These are phyloP conservation scores for Metschnikowia anglica DNA, from an alignment of 805 yeast genomes.

Conservation along the genomic window DNA sequence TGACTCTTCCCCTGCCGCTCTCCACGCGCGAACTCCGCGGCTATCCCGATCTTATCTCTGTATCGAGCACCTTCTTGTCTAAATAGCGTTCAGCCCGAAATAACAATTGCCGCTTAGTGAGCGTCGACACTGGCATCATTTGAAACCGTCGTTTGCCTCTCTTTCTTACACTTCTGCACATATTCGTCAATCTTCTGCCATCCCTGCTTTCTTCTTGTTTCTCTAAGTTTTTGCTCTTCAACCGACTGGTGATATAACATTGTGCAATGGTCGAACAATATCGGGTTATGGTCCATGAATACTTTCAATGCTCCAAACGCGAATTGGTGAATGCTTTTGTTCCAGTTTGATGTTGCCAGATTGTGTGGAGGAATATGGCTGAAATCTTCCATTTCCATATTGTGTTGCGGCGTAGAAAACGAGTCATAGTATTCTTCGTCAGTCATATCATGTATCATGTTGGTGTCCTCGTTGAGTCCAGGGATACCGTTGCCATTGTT, in stretches of 20 bases:
- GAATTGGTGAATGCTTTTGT: slow-evolving; percentile 85
- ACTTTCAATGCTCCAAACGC: slow-evolving; percentile 89
- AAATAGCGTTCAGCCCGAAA: neutral
- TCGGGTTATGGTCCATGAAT: slow-evolving; percentile 90
- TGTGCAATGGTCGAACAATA: slow-evolving; percentile 90
- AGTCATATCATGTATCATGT: slow-evolving; percentile 35
- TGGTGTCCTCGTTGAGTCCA: slow-evolving; percentile 15
- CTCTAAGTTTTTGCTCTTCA: slow-evolving; percentile 67
- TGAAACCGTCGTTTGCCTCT: slow-evolving; percentile 5
- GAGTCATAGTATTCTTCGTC: slow-evolving; percentile 47
- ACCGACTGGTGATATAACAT: slow-evolving; percentile 76
- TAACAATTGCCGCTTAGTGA: slow-evolving; percentile 1
- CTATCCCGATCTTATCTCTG: slow-evolving; percentile 6
- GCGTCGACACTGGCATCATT: slow-evolving; percentile 16
- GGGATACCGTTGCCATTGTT: slow-evolving; percentile 20
- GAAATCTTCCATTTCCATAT: slow-evolving; percentile 33
- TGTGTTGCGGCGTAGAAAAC: slow-evolving; percentile 36
- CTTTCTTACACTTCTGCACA: slow-evolving; percentile 35
- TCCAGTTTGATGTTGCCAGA: slow-evolving; percentile 73
- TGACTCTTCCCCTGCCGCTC: slow-evolving; percentile 3
- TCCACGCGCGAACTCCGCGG: slow-evolving; percentile 8
- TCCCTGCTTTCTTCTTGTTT: slow-evolving; percentile 59
- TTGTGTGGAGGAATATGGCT: slow-evolving; percentile 41
- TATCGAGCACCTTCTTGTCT: neutral
- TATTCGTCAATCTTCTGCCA: slow-evolving; percentile 70